Percentiles rank a stretch among this genome's conserved stretches.
Evolutionary conservation across 2,329 filamentous ascomycete genomes (phyloP).

Genomic region (Davidsoniella eucalypti): DNA sequence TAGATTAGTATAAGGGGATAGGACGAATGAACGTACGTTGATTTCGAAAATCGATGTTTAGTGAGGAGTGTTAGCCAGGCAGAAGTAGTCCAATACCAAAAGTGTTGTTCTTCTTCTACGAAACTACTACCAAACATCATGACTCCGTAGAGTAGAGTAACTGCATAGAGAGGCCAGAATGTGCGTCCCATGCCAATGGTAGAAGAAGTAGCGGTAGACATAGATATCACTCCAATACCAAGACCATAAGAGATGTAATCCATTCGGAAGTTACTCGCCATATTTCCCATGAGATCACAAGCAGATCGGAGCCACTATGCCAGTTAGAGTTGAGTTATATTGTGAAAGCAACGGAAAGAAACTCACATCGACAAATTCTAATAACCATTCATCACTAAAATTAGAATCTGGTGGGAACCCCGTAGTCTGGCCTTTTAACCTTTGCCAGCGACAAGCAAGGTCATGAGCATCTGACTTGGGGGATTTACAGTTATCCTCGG

Average conservation of each 20-base stretch:
- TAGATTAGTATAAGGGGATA: not conserved
- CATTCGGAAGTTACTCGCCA: constrained; percentile 84
- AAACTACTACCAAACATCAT: constrained; percentile 99
- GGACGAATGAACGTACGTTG: not conserved
- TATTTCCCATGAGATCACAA: constrained; percentile 68
- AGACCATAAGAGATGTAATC: constrained; percentile 29
- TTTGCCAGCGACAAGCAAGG: constrained; percentile 54
- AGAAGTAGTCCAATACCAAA: constrained; percentile 85
- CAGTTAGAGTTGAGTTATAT: not conserved
- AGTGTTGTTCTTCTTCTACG: constrained; percentile 95
- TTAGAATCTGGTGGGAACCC: not conserved
- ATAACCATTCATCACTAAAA: constrained; percentile 1
- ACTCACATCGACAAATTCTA: constrained; percentile 4
- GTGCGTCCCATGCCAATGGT: not conserved
- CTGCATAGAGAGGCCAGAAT: constrained; percentile 23
- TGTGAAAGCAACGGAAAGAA: not conserved
- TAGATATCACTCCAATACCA: constrained; percentile 22
- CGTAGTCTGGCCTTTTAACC: constrained; percentile 13
- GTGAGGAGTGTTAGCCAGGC: constrained; percentile 47
- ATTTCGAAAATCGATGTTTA: constrained; percentile 21
- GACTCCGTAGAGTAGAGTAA: constrained; percentile 40
- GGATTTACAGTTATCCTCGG: not conserved
- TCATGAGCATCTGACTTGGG: constrained; percentile 28
- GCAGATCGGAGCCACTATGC: constrained; percentile 48
- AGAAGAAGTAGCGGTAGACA: constrained; percentile 19